A percentile compares a stretch with the other conserved stretches of the same genome.
Conservation (phyloP, 75 land plant species). For the Pinus albicaulis region DNA sequence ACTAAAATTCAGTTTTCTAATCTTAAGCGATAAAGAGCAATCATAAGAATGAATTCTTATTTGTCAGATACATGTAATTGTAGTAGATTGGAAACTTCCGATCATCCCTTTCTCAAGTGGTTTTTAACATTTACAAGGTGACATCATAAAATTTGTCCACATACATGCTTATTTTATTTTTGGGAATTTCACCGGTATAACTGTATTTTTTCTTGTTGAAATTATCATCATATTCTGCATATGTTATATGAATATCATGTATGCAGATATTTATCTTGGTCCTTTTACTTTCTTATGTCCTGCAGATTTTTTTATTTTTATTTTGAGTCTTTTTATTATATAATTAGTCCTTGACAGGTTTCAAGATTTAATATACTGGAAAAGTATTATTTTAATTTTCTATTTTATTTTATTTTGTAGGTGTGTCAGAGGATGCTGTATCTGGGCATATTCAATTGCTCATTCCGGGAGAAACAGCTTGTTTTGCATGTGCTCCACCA, state of each 20-base stretch:
- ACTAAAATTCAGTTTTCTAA: no score
- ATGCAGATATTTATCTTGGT: neutral
- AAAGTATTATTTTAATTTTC: neutral
- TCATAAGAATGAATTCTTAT: no score
- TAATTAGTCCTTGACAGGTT: neutral
- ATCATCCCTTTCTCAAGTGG: neutral
- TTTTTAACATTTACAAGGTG: neutral
- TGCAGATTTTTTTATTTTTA: neutral
- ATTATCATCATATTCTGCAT: neutral
- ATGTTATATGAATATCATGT: neutral
- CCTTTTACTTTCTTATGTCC: neutral
- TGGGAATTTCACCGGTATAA: neutral
- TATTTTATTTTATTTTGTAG: slow-evolving; percentile 30
- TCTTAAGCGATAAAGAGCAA: no score
- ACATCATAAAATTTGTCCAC: neutral
- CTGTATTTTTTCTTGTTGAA: neutral
- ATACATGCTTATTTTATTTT: neutral
- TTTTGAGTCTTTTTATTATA: neutral
- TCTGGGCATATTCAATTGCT: slow-evolving; percentile 96
- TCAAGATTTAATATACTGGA: neutral
- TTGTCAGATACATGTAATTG: neutral
- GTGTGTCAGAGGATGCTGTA: slow-evolving; percentile 99
- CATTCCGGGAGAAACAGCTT: slow-evolving; percentile 98
- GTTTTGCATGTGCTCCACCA: slow-evolving; percentile 99
- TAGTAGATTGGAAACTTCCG: neutral